phyloP scores from a whole-genome alignment of 192 early-diverging fungal genomes.

The Linnemannia elongata region DNA sequence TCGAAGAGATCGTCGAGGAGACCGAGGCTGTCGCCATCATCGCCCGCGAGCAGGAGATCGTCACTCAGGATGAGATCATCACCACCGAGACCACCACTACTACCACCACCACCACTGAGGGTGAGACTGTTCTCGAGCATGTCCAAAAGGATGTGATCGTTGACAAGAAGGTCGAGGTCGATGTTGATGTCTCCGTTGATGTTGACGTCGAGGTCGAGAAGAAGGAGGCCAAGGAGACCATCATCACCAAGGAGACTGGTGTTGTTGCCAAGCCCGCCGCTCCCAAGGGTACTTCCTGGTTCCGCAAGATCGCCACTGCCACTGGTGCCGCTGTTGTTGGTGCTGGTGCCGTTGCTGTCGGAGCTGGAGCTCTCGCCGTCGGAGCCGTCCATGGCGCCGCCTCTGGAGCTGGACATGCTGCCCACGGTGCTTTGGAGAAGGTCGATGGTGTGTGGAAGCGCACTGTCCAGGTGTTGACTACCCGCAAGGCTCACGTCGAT shows the following conservation, averaged over 20 bases:
- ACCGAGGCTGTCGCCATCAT: background rate
- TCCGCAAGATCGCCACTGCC: background rate
- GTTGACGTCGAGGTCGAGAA: too few relatives aligned
- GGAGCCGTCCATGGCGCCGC: conserved; percentile 12
- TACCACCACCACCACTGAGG: conserved; percentile 5
- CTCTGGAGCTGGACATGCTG: background rate
- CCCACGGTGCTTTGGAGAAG: conserved; percentile 4
- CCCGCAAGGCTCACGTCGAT: conserved; percentile 39
- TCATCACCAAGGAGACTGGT: background rate
- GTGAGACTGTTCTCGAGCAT: background rate
- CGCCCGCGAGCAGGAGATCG: background rate
- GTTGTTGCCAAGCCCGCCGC: conserved; percentile 4
- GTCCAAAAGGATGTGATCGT: background rate
- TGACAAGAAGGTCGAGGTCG: too few relatives aligned
- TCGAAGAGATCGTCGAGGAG: conserved; percentile 21
- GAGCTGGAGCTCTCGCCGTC: background rate
- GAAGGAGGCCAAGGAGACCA: background rate
- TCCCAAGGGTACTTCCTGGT: conserved; percentile 9
- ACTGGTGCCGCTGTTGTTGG: conserved; percentile 15
- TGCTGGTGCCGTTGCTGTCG: background rate
- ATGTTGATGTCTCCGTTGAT: too few relatives aligned
- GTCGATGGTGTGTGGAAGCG: conserved; percentile 42
- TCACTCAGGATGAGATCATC: background rate
- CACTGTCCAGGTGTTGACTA: conserved; percentile 27
- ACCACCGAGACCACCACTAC: background rate